Evolutionary conservation across 257 asterid species (phyloP).

Genomic region (Przewalskia tangutica): DNA sequence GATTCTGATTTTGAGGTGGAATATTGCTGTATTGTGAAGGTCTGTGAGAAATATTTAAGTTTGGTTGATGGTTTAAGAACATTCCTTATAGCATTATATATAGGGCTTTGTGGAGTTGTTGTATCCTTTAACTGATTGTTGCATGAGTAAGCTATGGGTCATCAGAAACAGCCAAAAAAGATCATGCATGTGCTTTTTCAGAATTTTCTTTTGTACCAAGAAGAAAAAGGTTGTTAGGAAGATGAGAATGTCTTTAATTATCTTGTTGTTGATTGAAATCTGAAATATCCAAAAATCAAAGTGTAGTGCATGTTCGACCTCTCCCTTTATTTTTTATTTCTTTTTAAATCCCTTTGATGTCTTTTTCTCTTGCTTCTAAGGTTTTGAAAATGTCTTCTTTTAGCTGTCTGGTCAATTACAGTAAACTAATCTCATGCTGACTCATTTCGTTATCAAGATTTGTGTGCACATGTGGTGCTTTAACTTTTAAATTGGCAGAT

Average conservation of each 20-base stretch:
- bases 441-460: not conserved
- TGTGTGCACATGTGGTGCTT: not conserved
- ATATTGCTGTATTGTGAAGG: not conserved
- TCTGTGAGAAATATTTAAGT: not conserved
- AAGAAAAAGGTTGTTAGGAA: not conserved
- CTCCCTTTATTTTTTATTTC: not conserved
- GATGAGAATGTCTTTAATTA: not conserved
- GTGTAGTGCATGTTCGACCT: not conserved
- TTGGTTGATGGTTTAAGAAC: not conserved
- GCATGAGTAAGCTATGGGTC: conserved; percentile 17
- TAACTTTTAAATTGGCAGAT: not conserved
- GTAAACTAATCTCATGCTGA: not conserved
- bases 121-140: not conserved
- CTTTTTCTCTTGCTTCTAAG: not conserved
- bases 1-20: not conserved
- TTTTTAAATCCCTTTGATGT: not conserved
- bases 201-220: not conserved
- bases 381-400: not conserved
- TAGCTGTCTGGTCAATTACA: not conserved
- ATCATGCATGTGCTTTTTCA: not conserved
- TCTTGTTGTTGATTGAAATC: not conserved
- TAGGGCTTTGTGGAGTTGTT: not conserved
- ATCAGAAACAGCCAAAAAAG: not conserved
- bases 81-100: conserved; percentile 17
- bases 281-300: not conserved